Percentiles rank a stretch among this genome's conserved stretches.
These are phyloP conservation scores for Fraxinus sp. DNA, from an alignment of 305 asterid genomes.

Conservation along the genomic window DNA sequence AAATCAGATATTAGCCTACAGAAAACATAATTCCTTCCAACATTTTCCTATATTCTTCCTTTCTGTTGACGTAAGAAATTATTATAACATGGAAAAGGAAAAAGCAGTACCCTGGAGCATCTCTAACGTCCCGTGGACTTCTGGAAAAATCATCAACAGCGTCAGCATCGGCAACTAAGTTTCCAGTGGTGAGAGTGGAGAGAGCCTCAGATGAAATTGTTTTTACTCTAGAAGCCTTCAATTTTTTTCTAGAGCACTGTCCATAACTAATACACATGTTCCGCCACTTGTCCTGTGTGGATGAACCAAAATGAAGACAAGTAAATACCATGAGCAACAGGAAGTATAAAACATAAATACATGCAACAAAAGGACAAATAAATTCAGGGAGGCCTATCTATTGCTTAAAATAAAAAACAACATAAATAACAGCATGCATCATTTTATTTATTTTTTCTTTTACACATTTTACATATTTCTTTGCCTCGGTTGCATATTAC, in stretches of 20 bases:
- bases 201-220: constrained; percentile 21
- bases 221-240: constrained; percentile 27
- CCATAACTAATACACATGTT: constrained; percentile 39
- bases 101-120: constrained; percentile 27
- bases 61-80: neutral
- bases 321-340: neutral
- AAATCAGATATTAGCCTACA: neutral
- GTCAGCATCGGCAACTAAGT: constrained; percentile 25
- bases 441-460: neutral
- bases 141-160: constrained; percentile 23
- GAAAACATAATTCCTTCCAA: neutral
- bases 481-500: neutral
- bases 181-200: constrained; percentile 19
- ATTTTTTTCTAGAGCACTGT: constrained; percentile 36
- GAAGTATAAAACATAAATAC: constrained; percentile 3
- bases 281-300: constrained; percentile 65
- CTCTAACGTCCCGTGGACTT: constrained; percentile 27
- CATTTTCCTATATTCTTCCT: neutral
- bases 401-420: neutral
- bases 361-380: neutral
- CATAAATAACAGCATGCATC: neutral
- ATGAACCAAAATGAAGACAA: constrained; percentile 17
- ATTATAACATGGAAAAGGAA: constrained; percentile 17
- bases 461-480: neutral
- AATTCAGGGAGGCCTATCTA: neutral